Evolutionary conservation across 371 early-diverging fungal species (phyloP).

Genomic region (Mucor irregularis): DNA sequence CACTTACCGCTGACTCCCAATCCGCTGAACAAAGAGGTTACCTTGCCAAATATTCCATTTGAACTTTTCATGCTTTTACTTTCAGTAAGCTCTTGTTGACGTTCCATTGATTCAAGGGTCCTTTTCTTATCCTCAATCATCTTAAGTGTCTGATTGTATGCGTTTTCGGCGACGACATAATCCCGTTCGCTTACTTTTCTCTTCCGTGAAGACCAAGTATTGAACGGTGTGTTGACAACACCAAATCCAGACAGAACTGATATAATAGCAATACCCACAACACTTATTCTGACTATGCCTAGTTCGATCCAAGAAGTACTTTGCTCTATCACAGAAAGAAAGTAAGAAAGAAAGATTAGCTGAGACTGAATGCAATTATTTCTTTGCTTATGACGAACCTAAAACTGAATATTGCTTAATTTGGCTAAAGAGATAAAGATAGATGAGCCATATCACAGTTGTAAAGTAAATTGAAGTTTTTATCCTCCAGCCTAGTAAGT

Average conservation of each 20-base stretch:
- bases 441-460: constrained; percentile 53
- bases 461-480: constrained; percentile 39
- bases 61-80: not conserved
- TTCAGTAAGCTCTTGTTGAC: not conserved
- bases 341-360: not conserved
- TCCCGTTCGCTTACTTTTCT: constrained; percentile 39
- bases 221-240: constrained; percentile 89
- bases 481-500: constrained; percentile 29
- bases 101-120: constrained; percentile 13
- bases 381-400: constrained; percentile 33
- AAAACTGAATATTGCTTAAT: constrained; percentile 46
- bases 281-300: constrained; percentile 79
- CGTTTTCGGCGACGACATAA: constrained; percentile 31
- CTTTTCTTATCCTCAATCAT: constrained; percentile 32
- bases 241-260: constrained; percentile 94
- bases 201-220: constrained; percentile 35
- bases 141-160: constrained; percentile 33
- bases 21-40: not conserved
- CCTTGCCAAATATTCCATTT: not conserved
- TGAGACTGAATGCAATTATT: not conserved
- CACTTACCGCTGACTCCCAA: not conserved
- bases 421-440: constrained; percentile 72
- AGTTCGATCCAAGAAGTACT: constrained; percentile 55
- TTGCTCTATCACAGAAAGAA: no score
- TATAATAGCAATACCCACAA: constrained; percentile 90